These are phyloP conservation scores for Hirschioporus abietinus DNA, from an alignment of 768 basidiomycete species.

Conservation along the genomic window DNA sequence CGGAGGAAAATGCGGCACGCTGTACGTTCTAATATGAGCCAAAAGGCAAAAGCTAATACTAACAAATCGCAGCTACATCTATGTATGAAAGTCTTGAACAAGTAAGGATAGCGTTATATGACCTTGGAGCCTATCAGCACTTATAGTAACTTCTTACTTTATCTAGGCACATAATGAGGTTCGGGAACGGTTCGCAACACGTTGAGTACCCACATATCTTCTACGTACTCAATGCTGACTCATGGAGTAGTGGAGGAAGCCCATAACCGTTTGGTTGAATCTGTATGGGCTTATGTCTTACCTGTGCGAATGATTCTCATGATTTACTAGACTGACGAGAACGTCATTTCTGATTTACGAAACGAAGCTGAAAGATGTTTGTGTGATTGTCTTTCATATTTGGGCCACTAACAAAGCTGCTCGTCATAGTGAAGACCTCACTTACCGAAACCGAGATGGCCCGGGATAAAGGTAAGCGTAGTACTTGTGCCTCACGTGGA, in stretches of 20 bases:
- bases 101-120: neutral
- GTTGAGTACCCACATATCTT: neutral
- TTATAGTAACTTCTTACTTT: neutral
- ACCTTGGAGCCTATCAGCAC: neutral
- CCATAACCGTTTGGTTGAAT: neutral
- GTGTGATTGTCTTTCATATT: neutral
- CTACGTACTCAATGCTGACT: neutral
- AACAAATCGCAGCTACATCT: neutral
- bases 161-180: neutral
- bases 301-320: neutral
- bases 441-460: neutral
- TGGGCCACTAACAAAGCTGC: neutral
- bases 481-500: neutral
- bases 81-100: neutral
- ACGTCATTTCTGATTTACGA: neutral
- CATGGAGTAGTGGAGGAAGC: neutral
- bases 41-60: neutral
- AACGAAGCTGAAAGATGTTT: neutral
- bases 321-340: neutral
- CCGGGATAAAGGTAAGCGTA: neutral
- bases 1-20: neutral
- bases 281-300: neutral
- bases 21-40: neutral
- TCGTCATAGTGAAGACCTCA: neutral
- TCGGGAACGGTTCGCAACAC: neutral